Conservation (phyloP, 176 grass and related monocot species). For the Eleusine indica region DNA sequence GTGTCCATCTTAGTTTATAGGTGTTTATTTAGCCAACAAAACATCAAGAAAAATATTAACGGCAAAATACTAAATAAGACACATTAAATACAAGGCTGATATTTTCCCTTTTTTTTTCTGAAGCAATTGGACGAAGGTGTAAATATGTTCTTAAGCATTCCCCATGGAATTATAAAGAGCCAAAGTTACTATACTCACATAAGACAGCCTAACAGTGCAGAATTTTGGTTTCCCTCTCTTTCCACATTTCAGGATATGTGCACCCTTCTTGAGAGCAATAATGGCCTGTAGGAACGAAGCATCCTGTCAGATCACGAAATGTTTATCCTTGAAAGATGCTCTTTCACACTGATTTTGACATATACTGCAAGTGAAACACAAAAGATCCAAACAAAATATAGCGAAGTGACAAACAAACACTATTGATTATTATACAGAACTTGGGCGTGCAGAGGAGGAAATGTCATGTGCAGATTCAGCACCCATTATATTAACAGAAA, state of each 20-base stretch:
- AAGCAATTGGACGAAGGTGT: background rate
- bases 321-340: background rate
- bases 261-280: slow-evolving; percentile 87
- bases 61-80: background rate
- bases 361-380: background rate
- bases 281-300: slow-evolving; percentile 58
- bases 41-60: background rate
- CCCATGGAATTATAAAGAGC: slow-evolving; percentile 22
- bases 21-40: background rate
- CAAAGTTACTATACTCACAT: slow-evolving; percentile 65
- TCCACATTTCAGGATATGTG: slow-evolving; percentile 90
- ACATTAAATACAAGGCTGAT: background rate
- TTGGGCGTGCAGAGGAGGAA: slow-evolving; percentile 7
- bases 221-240: slow-evolving; percentile 96
- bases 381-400: slow-evolving; percentile 8
- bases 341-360: background rate
- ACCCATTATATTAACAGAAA: background rate
- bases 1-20: background rate
- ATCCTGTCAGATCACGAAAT: slow-evolving; percentile 5
- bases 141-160: background rate
- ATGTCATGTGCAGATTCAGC: slow-evolving; percentile 1
- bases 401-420: background rate
- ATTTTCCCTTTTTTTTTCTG: background rate
- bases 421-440: slow-evolving; percentile 3
- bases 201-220: slow-evolving; percentile 75